Evolutionary conservation across 352 stramenopile genomes (phyloP), one percentile per base, ranked within the genome.

Genomic region (Phytophthora cactorum): DNA sequence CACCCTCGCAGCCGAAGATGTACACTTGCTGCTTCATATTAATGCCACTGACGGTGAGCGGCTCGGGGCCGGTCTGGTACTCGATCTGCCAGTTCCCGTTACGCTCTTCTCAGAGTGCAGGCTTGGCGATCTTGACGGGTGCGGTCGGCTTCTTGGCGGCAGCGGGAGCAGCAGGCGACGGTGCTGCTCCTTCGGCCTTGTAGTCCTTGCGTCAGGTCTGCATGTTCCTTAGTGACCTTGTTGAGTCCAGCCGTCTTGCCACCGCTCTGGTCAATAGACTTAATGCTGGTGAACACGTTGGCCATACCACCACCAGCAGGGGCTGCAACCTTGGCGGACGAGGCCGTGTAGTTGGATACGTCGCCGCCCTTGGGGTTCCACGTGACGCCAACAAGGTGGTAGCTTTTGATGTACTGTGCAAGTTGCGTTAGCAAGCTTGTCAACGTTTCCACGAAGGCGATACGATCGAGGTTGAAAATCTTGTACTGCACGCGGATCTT

Each of bases 41-140:
- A n/a, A 96, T 88, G 61, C 97, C 89, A 41, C 90, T 89, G 49
- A 98, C 74, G 4, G 82, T 97, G 44, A 98, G 75, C 34, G 97
- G 79, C 53, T 91, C 86, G 28, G 62, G 58, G 17, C 66, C 69
- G 11, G 90, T 97, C 64, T 99, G 96, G 84, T 99, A 92, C 76
- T 99, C 97, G 22, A 99, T 92, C 63, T 97, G 86, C 97, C 97
- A 99, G 75, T 99, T 99, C 72, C 86, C 95, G 58, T 97, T 97
- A 60, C 91, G 89, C 75, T 97, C 79, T 68, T 98, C 86, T 74
- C 75, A 93, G 41, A 86, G 72, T n/a, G 74, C 73, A 25, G 81
- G 60, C 66, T 91, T 90, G 28, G 63, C 52, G 10, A 79, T 59
- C 54, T 84, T 86, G 22, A 79, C 65, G 6, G 76, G 64, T 0